A percentile compares a stretch with the other conserved stretches of the same genome.
Conservation (phyloP, 495 filamentous ascomycete genomes). For the Thermothielavioides terrestris region DNA sequence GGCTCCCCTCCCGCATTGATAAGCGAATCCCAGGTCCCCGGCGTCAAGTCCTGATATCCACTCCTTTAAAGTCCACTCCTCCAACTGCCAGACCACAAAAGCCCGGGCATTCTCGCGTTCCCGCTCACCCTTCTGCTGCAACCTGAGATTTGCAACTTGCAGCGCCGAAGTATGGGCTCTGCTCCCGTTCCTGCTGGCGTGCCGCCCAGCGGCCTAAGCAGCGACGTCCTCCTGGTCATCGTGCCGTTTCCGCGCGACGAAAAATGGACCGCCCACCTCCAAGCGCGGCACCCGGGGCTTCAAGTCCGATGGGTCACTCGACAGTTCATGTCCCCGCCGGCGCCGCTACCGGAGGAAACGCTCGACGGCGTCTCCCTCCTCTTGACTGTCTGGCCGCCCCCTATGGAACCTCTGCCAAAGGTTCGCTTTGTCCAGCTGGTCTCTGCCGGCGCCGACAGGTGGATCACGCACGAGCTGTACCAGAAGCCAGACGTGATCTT, state of each 20-base stretch:
- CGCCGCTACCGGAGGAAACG: constrained; percentile 1
- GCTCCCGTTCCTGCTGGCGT: not conserved
- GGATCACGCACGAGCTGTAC: constrained; percentile 23
- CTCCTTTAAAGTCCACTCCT: no score
- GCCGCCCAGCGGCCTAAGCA: constrained; percentile 1
- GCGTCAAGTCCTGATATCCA: no score
- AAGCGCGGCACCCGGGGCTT: constrained; percentile 21
- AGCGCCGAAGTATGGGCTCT: constrained; percentile 11
- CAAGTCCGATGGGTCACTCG: constrained; percentile 21
- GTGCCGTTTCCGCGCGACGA: constrained; percentile 9
- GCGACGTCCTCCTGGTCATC: constrained; percentile 15
- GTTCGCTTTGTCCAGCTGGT: constrained; percentile 27
- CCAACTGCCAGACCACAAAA: no score
- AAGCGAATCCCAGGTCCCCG: no score
- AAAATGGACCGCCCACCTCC: constrained; percentile 21
- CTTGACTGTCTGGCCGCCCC: constrained; percentile 11
- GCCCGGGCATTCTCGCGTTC: no score
- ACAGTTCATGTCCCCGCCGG: not conserved
- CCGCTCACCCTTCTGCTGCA: no score
- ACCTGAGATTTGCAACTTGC: no score
- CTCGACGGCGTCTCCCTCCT: constrained; percentile 27
- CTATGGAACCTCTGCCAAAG: constrained; percentile 18
- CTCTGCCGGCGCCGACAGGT: constrained; percentile 26
- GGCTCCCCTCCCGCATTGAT: no score
- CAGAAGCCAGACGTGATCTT: constrained; percentile 21